Base-by-base conservation (phyloP, 164 flowering plant species). In the Tetrastigma voinierianum region DNA sequence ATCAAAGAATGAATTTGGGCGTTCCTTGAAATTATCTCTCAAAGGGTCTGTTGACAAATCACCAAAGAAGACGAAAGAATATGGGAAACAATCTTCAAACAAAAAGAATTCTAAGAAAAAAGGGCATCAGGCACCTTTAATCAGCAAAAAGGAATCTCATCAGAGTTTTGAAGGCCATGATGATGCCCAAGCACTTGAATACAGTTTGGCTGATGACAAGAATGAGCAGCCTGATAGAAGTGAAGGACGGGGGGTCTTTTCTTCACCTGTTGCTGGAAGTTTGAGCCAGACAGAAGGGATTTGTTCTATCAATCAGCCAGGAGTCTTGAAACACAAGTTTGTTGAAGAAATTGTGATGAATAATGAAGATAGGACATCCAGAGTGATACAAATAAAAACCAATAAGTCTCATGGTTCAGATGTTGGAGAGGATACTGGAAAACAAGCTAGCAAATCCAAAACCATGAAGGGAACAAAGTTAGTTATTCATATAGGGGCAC, bases 401-500 rank as follows among this genome's bases (percentile, higher is more conserved):
- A 77, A 55, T 67, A 82, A 78, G 55, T 62, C 84, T 57, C 80
- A 75, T 44, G 78, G 68, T 21, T n/a, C 70, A 51, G 76, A 70
- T 61, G 65, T 57, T 71, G 81, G 73, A 57, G 87, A 83, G 48
- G 89, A 82, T 60, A 14, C 62, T 68, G 83, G 75, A 70, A 83
- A 78, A 67, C 74, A 62, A 48, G 64, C 71, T 51, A 69, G 80
- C 73, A 80, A 81, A 72, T 69, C 82, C n/a, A 89, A 87, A 72
- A 67, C 73, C 23, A 67, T 80, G 67, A 87, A 85, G 72, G 92
- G 92, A 69, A 83, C 83, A 24, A 95, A 92, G 79, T 72, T 95
- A 40, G 97, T 95, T 32, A 91, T 92, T 75, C 90, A 87, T 83
- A 72, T 91, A 46, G 94, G 94, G 53, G 71, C 82, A 11, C 83